Percentiles rank a stretch among this genome's conserved stretches.
phyloP scores from a whole-genome alignment of 2,329 filamentous ascomycete species.

The Cladosporium sp. region DNA sequence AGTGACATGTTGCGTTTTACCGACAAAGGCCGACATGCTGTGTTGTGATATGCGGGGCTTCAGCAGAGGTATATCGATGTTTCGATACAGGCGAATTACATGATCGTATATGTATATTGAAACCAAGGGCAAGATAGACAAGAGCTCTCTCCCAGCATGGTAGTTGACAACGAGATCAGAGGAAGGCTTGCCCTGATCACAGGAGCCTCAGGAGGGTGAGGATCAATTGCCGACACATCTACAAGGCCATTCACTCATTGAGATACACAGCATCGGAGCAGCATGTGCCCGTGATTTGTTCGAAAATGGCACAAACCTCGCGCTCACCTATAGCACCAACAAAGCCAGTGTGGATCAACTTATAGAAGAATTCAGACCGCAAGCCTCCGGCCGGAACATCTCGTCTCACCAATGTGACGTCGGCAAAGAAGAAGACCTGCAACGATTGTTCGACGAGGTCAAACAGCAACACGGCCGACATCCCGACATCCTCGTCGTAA shows the following conservation, averaged over 20 bases:
- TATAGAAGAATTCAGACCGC: slow-evolving; percentile 27
- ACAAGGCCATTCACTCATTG: not conserved
- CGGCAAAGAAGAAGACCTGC: slow-evolving; percentile 49
- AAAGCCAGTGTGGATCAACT: slow-evolving; percentile 44
- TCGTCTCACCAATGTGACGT: slow-evolving; percentile 58
- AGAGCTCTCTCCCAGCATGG: slow-evolving; percentile 1
- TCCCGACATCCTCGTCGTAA: slow-evolving; percentile 62
- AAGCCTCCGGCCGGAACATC: slow-evolving; percentile 37
- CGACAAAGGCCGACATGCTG: not conserved
- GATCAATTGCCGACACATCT: not conserved
- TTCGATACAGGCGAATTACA: not conserved
- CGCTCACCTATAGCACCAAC: slow-evolving; percentile 56
- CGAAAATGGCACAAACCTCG: slow-evolving; percentile 49
- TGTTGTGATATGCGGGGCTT: not conserved
- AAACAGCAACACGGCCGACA: slow-evolving; percentile 50
- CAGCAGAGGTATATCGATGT: not conserved
- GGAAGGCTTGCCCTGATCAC: slow-evolving; percentile 57
- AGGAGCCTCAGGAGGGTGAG: slow-evolving; percentile 58
- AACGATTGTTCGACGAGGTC: slow-evolving; percentile 53
- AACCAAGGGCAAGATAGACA: not conserved
- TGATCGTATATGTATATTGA: not conserved
- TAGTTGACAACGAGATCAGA: slow-evolving; percentile 38
- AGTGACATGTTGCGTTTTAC: not conserved
- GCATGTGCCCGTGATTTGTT: slow-evolving; percentile 56
- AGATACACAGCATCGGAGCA: slow-evolving; percentile 51